phyloP scores from a whole-genome alignment of 176 grass and related monocot species.

The Juncus effusus region DNA sequence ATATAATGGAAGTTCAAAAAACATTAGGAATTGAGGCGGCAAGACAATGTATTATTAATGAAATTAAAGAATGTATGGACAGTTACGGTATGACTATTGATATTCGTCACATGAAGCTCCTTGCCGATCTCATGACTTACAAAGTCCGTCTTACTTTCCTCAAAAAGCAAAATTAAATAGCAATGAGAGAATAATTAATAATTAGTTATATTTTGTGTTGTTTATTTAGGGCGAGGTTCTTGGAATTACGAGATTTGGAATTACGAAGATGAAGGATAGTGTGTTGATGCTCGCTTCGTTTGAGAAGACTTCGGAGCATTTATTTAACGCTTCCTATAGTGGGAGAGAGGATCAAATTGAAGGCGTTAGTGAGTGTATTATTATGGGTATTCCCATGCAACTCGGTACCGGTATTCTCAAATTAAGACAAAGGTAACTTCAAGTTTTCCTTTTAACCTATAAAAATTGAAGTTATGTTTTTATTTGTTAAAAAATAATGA shows the following conservation, averaged over 20 bases:
- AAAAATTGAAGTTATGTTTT: too few species aligned
- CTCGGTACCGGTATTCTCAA: constrained; percentile 89
- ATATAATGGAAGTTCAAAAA: constrained; percentile 71
- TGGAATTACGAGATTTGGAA: constrained; percentile 79
- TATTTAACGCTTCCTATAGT: constrained; percentile 86
- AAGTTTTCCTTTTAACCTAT: neutral
- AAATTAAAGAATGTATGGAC: constrained; percentile 70
- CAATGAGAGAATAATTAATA: neutral
- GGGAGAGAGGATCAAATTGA: constrained; percentile 74
- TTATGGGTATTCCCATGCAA: constrained; percentile 95
- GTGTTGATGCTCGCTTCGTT: constrained; percentile 95
- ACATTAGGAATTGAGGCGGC: constrained; percentile 90
- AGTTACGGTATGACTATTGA: constrained; percentile 86
- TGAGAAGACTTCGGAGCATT: constrained; percentile 89
- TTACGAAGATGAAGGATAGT: constrained; percentile 87
- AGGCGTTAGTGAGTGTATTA: constrained; percentile 90
- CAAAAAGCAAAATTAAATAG: neutral
- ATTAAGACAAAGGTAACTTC: constrained; percentile 85
- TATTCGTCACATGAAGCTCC: constrained; percentile 91
- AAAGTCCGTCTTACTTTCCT: constrained; percentile 39
- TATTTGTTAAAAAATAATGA: neutral
- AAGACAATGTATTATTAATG: constrained; percentile 65
- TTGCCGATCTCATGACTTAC: constrained; percentile 98
- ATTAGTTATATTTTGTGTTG: neutral
- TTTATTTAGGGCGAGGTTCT: constrained; percentile 75